Percentiles rank a stretch among this genome's conserved stretches.
phyloP scores from a whole-genome alignment of 2,329 filamentous ascomycete genomes.

The Aspergillus spinulosporus region DNA sequence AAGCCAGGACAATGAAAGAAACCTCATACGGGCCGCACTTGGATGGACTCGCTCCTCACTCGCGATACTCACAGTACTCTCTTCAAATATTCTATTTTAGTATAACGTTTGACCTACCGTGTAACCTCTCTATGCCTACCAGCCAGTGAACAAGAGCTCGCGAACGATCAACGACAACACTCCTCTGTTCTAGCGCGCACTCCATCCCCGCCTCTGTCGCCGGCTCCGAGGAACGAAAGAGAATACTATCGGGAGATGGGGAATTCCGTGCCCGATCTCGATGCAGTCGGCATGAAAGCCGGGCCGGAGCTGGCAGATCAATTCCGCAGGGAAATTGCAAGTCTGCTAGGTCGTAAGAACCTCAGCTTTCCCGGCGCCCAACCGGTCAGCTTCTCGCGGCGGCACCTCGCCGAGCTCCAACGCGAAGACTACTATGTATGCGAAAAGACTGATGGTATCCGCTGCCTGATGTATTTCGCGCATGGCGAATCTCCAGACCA shows the following conservation, averaged over 20 bases:
- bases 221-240: not conserved
- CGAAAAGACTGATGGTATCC: conserved; percentile 96
- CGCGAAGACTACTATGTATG: conserved; percentile 92
- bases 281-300: conserved; percentile 61
- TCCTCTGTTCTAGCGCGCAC: conserved; percentile 10
- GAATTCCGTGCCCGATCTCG: conserved; percentile 44
- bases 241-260: conserved; percentile 30
- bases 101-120: conserved; percentile 6
- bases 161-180: conserved; percentile 3
- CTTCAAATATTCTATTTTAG: not conserved
- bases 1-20: conserved; percentile 7
- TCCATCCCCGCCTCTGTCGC: conserved; percentile 2
- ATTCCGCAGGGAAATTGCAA: conserved; percentile 72
- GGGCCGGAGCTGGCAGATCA: conserved; percentile 59
- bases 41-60: not conserved
- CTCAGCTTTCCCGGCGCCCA: conserved; percentile 83
- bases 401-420: conserved; percentile 79
- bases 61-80: not conserved
- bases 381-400: conserved; percentile 83
- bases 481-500: conserved; percentile 56
- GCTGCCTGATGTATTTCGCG: conserved; percentile 91
- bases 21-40: conserved; percentile 8
- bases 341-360: conserved; percentile 69
- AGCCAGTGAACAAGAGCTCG: conserved; percentile 22
- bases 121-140: conserved; percentile 22